A percentile compares a stretch with the other conserved stretches of the same genome.
phyloP scores from a whole-genome alignment of 306 rosid genomes.

The Ochetophila trinervis region DNA sequence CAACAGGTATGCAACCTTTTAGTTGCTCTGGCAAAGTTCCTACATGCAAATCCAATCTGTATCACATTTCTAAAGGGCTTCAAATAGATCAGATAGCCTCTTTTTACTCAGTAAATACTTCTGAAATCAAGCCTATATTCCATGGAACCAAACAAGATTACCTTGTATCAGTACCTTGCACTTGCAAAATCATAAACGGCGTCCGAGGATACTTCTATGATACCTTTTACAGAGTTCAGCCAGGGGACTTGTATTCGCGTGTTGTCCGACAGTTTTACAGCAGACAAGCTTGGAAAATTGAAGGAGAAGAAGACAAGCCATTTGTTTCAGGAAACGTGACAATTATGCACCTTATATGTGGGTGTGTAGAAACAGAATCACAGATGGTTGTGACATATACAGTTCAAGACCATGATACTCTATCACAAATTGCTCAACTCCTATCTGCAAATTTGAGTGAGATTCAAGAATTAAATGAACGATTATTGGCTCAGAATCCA shows the following conservation, averaged over 20 bases:
- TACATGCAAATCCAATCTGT: constrained; percentile 7
- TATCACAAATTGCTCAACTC: constrained; percentile 2
- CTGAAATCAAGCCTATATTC: background rate
- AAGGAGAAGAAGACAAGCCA: constrained; percentile 4
- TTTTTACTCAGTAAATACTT: constrained; percentile 2
- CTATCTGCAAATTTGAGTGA: constrained; percentile 1
- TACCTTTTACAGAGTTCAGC: background rate
- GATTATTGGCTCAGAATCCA: background rate
- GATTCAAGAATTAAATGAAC: background rate
- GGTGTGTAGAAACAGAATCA: constrained; percentile 14
- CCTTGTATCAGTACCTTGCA: constrained; percentile 20
- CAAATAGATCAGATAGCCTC: background rate
- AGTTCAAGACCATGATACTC: constrained; percentile 13
- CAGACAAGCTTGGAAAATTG: constrained; percentile 4
- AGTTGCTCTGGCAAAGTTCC: constrained; percentile 10
- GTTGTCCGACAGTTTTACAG: constrained; percentile 8
- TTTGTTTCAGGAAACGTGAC: background rate
- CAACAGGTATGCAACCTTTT: background rate
- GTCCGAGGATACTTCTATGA: constrained; percentile 6
- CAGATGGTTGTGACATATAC: constrained; percentile 22
- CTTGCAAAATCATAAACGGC: constrained; percentile 2
- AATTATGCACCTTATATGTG: constrained; percentile 11
- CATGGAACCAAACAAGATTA: constrained; percentile 15
- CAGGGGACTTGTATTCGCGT: background rate
- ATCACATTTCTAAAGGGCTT: constrained; percentile 12